Evolutionary conservation across 2,329 filamentous ascomycete species (phyloP).

Genomic region (Alternaria gansuensis): DNA sequence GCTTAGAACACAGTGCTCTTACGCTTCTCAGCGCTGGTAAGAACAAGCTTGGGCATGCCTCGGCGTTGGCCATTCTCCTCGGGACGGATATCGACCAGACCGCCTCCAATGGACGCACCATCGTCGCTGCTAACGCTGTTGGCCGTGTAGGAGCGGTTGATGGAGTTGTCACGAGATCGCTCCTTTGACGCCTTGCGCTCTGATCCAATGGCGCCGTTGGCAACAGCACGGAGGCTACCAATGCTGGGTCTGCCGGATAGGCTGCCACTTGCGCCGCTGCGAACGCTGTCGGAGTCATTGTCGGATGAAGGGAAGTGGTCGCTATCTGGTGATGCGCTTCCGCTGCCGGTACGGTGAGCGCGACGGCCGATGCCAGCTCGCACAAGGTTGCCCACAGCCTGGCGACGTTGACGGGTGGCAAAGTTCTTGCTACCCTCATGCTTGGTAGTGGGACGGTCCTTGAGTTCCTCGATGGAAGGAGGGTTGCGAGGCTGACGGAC

Average conservation of each 20-base stretch:
- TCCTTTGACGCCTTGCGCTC: slow-evolving; percentile 71
- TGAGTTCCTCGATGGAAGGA: slow-evolving; percentile 88
- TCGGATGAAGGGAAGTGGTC: slow-evolving; percentile 80
- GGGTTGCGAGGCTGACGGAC: slow-evolving; percentile 91
- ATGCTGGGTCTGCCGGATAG: slow-evolving; percentile 78
- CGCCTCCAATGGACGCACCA: slow-evolving; percentile 65
- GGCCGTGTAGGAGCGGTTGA: slow-evolving; percentile 60
- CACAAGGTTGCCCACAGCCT: slow-evolving; percentile 89
- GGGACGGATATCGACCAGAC: slow-evolving; percentile 58
- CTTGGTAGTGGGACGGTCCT: slow-evolving; percentile 87
- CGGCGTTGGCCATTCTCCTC: slow-evolving; percentile 71
- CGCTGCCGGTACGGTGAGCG: slow-evolving; percentile 71
- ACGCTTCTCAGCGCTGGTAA: slow-evolving; percentile 90
- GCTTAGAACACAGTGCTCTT: slow-evolving; percentile 72
- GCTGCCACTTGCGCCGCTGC: slow-evolving; percentile 77
- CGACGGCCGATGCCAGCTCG: slow-evolving; percentile 88
- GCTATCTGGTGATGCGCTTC: slow-evolving; percentile 88
- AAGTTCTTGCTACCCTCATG: slow-evolving; percentile 98
- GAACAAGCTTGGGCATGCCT: slow-evolving; percentile 84
- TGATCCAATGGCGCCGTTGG: slow-evolving; percentile 86
- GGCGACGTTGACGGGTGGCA: slow-evolving; percentile 87
- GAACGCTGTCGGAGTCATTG: slow-evolving; percentile 61
- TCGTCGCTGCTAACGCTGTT: slow-evolving; percentile 74
- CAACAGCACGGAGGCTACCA: slow-evolving; percentile 78
- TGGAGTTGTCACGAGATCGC: slow-evolving; percentile 48